Conservation (phyloP, 2,329 filamentous ascomycete genomes). For the Zymoseptoria pseudotritici region DNA sequence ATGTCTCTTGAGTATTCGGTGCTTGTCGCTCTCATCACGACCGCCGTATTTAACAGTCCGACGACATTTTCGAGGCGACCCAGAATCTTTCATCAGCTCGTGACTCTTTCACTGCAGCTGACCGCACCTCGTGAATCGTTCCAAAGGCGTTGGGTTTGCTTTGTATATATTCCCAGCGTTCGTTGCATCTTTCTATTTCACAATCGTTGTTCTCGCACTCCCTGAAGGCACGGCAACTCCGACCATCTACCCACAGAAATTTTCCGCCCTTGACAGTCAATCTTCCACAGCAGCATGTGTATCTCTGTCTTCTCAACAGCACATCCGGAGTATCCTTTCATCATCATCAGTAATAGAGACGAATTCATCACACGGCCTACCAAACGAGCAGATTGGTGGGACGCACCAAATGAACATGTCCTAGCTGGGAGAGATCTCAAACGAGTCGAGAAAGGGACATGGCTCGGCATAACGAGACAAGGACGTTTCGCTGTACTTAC, state of each 20-base stretch:
- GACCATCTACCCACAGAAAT: background rate
- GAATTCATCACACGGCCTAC: slow-evolving; percentile 58
- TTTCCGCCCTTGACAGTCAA: background rate
- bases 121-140: background rate
- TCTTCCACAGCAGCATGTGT: slow-evolving; percentile 34
- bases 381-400: slow-evolving; percentile 53
- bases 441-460: slow-evolving; percentile 53
- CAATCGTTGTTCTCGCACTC: background rate
- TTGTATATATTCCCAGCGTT: background rate
- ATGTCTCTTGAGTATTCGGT: background rate
- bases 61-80: background rate
- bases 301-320: slow-evolving; percentile 43
- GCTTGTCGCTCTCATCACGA: background rate
- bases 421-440: slow-evolving; percentile 57
- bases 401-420: slow-evolving; percentile 46
- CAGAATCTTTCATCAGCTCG: background rate
- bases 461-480: slow-evolving; percentile 55
- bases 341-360: slow-evolving; percentile 46
- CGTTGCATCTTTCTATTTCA: background rate
- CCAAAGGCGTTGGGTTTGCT: background rate
- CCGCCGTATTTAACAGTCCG: background rate
- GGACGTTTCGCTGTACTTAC: slow-evolving; percentile 57
- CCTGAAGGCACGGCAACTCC: background rate
- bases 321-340: slow-evolving; percentile 43
- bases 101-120: background rate